Conservation (phyloP, 331 rosid genomes). For the Cydonia oblonga region DNA sequence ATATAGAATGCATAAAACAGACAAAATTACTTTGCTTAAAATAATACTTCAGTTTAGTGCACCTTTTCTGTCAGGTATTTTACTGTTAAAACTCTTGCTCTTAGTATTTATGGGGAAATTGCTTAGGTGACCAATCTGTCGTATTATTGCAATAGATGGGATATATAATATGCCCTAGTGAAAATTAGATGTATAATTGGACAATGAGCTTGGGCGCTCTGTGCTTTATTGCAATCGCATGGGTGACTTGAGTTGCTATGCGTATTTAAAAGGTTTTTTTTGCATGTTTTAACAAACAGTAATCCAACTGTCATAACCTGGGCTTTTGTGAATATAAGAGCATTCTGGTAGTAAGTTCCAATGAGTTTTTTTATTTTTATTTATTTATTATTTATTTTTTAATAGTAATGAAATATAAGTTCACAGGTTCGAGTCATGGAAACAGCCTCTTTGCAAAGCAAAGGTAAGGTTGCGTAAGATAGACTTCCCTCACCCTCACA, state of each 20-base stretch:
- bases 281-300: no score
- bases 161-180: not conserved
- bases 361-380: not conserved
- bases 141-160: not conserved
- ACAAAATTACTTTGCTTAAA: not conserved
- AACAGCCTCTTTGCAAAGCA: no score
- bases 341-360: not conserved
- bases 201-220: not conserved
- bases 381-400: not conserved
- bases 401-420: no score
- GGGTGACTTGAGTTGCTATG: not conserved
- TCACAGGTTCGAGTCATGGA: no score
- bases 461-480: no score
- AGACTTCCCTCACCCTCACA: not conserved
- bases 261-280: not conserved
- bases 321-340: not conserved
- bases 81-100: not conserved
- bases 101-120: not conserved
- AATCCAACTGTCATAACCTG: not conserved
- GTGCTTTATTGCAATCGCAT: not conserved
- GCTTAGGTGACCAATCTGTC: not conserved
- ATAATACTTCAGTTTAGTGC: not conserved
- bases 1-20: not conserved
- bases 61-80: no score
- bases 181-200: not conserved